Percentiles rank a stretch among this genome's conserved stretches.
Evolutionary conservation across 2,329 filamentous ascomycete species (phyloP).

Genomic region (Fusarium oxysporum): DNA sequence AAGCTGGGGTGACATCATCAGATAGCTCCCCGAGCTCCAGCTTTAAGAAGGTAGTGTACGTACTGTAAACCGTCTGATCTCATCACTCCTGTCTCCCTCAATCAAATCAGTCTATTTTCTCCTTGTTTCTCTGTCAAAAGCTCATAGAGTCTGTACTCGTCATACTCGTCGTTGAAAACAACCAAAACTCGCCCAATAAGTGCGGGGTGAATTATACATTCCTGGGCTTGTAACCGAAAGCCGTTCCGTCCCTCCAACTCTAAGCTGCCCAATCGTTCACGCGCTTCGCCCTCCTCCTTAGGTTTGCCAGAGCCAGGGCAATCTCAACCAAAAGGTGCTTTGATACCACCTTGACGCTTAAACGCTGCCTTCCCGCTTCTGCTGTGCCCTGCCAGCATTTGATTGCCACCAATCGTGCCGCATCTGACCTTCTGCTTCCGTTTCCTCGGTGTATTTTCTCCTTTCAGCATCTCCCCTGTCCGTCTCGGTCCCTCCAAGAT

Average conservation of each 20-base stretch:
- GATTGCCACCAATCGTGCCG: constrained; percentile 42
- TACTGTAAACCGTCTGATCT: constrained; percentile 34
- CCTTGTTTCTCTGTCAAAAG: constrained; percentile 7
- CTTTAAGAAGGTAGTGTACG: constrained; percentile 47
- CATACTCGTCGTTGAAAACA: constrained; percentile 17
- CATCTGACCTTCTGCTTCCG: constrained; percentile 42
- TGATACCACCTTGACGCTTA: constrained; percentile 34
- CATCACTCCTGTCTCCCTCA: constrained; percentile 19
- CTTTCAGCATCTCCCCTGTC: constrained; percentile 35
- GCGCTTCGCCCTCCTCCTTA: constrained; percentile 29
- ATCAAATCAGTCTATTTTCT: constrained; percentile 42
- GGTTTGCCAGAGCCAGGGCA: constrained; percentile 34
- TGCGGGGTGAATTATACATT: constrained; percentile 45
- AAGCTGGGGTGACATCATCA: constrained; percentile 44
- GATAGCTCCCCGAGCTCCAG: constrained; percentile 43
- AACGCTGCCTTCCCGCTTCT: constrained; percentile 38
- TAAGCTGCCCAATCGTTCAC: constrained; percentile 36
- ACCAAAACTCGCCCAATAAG: constrained; percentile 34
- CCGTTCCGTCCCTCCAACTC: constrained; percentile 48
- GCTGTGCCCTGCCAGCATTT: constrained; percentile 41
- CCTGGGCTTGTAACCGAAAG: constrained; percentile 42
- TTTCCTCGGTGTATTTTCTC: constrained; percentile 35
- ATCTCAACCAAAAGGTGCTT: constrained; percentile 36
- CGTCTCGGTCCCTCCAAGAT: constrained; percentile 29
- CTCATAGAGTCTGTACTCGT: constrained; percentile 20